Evolutionary conservation across 2,329 filamentous ascomycete species (phyloP), one percentile per base, ranked within the genome.

Genomic region (Trichoderma semiorbis): DNA sequence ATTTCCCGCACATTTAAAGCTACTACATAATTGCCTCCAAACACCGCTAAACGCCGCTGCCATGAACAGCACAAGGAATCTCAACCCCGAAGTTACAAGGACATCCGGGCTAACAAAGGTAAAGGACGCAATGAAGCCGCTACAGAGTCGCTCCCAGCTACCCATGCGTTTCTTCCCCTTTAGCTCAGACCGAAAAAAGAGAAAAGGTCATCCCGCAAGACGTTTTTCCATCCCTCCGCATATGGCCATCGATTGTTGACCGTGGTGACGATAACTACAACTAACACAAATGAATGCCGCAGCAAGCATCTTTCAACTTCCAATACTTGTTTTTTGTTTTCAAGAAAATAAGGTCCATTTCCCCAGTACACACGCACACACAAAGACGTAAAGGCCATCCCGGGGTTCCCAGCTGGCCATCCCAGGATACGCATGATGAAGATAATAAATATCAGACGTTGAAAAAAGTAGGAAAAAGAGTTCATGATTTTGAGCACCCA

Each of bases 41-140:
- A 78, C 73, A 79, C 77, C 75, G 12, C 69, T 73, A 74, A 78
- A 79, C 79, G 76, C 79, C 79, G 72, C 75, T 81, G 78, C 79
- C 76, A 79, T 80, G 77, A 62, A 79, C 75, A 78, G 73, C 76
- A 76, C 73, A 76, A 60, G 34, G 47, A 58, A 64, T 28, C 34
- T n/a, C 36, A 65, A 43, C 50, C 32, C 30, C 26, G 12, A 53
- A 14, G 36, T 24, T 32, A 55, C 63, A 53, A 69, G 43, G 43
- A 74, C 75, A 55, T 32, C 73, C 74, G 71, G 71, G 76, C 75
- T 75, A 74, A 70, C 73, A 75, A 75, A 72, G 72, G 73, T 70
- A 75, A 28, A 73, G 71, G 39, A 68, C 74, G 64, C 58, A 71
- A 66, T 64, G 66, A 70, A 74, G 62, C 72, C 73, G 69, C 72